phyloP scores from a whole-genome alignment of 768 basidiomycete genomes.

The Pisolithus microcarpus region DNA sequence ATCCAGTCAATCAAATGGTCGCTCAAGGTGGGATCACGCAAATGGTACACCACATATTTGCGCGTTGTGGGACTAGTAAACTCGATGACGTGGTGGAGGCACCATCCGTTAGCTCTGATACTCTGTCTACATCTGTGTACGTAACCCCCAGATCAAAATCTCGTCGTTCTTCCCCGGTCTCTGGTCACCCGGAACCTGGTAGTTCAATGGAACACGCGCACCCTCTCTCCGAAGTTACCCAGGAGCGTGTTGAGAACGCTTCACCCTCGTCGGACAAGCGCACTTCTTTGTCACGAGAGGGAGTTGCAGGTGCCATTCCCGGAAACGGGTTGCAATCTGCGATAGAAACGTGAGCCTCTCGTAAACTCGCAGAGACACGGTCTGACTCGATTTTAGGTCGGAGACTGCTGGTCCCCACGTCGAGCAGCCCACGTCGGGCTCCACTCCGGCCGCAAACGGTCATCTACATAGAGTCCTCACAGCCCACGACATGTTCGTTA shows the following conservation, averaged over 20 bases:
- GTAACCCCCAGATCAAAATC: conserved; percentile 4
- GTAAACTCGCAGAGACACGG: background rate
- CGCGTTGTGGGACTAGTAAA: conserved; percentile 52
- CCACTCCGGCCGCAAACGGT: conserved; percentile 10
- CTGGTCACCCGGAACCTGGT: conserved; percentile 2
- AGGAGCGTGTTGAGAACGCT: background rate
- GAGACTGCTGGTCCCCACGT: conserved; percentile 19
- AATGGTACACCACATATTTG: conserved; percentile 96
- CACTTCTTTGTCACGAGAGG: background rate
- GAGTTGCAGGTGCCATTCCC: background rate
- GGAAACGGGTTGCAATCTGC: conserved; percentile 3
- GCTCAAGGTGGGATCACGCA: conserved; percentile 97
- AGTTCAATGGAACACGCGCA: background rate
- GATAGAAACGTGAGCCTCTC: conserved; percentile 17
- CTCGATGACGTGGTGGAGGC: conserved; percentile 12
- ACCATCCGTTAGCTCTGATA: conserved; percentile 20
- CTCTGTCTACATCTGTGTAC: conserved; percentile 7
- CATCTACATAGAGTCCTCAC: conserved; percentile 43
- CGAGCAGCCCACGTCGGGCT: conserved; percentile 14
- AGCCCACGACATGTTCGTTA: conserved; percentile 85
- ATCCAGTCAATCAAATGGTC: conserved; percentile 93
- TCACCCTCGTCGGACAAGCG: conserved; percentile 2
- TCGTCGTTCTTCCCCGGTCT: conserved; percentile 9
- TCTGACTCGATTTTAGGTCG: conserved; percentile 4
- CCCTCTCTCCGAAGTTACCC: conserved; percentile 1